Evolutionary conservation across 495 filamentous ascomycete species (phyloP).

Genomic region (Penicillium salamii): DNA sequence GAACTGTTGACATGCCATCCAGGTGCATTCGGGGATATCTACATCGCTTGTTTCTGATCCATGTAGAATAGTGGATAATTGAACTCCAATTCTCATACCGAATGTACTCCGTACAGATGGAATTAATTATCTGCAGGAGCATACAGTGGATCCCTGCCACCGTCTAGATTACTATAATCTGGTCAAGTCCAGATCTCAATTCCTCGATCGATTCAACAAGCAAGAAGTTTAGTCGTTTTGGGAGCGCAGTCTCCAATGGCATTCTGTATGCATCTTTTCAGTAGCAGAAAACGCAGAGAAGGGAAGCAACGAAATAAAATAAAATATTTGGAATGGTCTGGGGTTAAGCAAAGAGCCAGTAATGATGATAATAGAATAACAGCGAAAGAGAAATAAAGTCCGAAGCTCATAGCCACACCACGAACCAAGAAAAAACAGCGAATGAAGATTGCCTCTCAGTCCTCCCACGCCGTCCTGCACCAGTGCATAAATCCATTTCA

Average conservation of each 20-base stretch:
- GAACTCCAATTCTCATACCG: neutral
- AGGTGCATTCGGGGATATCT: no score
- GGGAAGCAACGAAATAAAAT: neutral
- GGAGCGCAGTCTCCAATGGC: constrained; percentile 12
- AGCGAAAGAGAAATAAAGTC: constrained; percentile 11
- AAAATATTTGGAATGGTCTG: neutral
- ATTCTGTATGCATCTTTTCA: constrained; percentile 16
- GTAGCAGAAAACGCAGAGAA: constrained; percentile 5
- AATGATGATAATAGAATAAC: neutral
- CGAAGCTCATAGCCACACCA: neutral
- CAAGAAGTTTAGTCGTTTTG: neutral
- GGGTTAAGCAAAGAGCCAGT: neutral
- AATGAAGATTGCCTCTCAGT: constrained; percentile 10
- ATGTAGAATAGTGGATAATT: neutral
- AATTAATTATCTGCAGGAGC: neutral
- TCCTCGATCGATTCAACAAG: neutral
- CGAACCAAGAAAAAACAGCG: neutral
- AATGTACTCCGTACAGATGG: neutral
- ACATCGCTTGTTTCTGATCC: no score
- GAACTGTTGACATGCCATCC: no score
- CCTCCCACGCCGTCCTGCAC: constrained; percentile 24
- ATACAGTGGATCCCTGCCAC: neutral
- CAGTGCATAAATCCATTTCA: constrained; percentile 25
- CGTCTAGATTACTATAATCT: neutral
- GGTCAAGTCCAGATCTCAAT: neutral